A percentile compares a stretch with the other conserved stretches of the same genome.
Conservation (phyloP, 1,284 basidiomycete species). For the Rhizoctonia solani region DNA sequence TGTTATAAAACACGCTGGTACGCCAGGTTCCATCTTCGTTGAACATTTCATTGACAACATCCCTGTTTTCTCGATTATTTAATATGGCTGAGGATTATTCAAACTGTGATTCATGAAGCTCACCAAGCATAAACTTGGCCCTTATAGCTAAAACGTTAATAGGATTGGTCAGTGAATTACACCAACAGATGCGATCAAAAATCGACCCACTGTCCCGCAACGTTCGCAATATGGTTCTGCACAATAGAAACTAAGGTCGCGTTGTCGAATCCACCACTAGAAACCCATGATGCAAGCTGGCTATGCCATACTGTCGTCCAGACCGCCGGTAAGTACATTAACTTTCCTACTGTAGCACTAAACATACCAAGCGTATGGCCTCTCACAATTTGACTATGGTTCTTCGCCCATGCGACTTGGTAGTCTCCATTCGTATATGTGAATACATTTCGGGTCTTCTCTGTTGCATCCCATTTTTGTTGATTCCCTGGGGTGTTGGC, state of each 20-base stretch:
- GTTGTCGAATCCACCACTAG: slow-evolving; percentile 39
- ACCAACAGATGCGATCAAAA: too few relatives aligned
- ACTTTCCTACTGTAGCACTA: background rate
- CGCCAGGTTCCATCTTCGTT: slow-evolving; percentile 50
- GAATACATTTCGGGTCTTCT: slow-evolving; percentile 41
- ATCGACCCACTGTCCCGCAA: slow-evolving; percentile 39
- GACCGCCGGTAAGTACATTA: slow-evolving; percentile 40
- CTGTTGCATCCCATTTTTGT: slow-evolving; percentile 36
- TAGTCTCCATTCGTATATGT: slow-evolving; percentile 48
- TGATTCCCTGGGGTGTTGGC: slow-evolving; percentile 50
- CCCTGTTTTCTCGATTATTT: too few relatives aligned
- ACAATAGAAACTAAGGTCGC: slow-evolving; percentile 39
- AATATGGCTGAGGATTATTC: too few relatives aligned
- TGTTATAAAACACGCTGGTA: slow-evolving; percentile 54
- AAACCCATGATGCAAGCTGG: slow-evolving; percentile 42
- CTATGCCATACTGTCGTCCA: slow-evolving; percentile 40
- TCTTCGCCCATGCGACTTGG: slow-evolving; percentile 30
- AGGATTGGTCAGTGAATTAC: too few relatives aligned
- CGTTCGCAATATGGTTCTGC: slow-evolving; percentile 39
- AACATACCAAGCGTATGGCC: slow-evolving; percentile 35
- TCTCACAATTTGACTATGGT: slow-evolving; percentile 26
- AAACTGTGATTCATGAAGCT: background rate
- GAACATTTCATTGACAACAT: slow-evolving; percentile 40
- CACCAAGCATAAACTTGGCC: too few relatives aligned
- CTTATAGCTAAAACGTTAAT: too few relatives aligned